Base-by-base conservation (phyloP, 1,139 yeast species). In the Sugiyamaella pinicola region DNA sequence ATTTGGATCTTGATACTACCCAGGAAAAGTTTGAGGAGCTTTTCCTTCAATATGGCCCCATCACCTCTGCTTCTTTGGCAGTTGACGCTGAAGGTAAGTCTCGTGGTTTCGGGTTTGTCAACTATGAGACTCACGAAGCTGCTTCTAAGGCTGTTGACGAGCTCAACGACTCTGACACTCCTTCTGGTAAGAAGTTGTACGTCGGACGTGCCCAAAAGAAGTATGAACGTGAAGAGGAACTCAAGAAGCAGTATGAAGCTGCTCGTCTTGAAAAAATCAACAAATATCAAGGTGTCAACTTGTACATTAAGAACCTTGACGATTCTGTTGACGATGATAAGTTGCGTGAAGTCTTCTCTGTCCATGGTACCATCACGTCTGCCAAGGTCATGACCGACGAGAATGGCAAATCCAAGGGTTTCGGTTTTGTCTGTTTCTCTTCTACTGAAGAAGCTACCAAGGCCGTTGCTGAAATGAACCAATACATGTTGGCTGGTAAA, bases 161-260 rank as follows among this genome's bases (percentile, higher is more conserved):
- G 68, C 83, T 93, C 73, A 88, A 95, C 76, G 96, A 87, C 72
- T 78, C 76, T 65, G 99, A 93, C 69, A 74, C 85, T 72, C 83
- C 82, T 67, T 93, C 93, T 68, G 93, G 93, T 69, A 90, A 87
- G 78, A 83, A 80, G 75, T 78, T 93, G 64, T 93, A 85, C 74
- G 99, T 93, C 68, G 97, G 97, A 67, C 90, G 99, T 77, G 99
- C 99, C 65, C 99, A 93, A 80, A 93, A 90, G 90, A 93, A 90
- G 83, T 82, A 88, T 75, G 99, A 93, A 82, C 91, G 99, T 80
- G 77, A 86, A 72, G 96, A 90, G 78, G 96, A 91, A 77, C 87
- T 93, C 75, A 90, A 88, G 82, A 87, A 85, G 77, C 96, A 89
- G 78, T 47, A 47, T 21, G 98, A 95, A 77, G 84, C 89, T 64